These are phyloP conservation scores for Anisodus tanguticus DNA, from an alignment of 257 asterid genomes.

Conservation along the genomic window DNA sequence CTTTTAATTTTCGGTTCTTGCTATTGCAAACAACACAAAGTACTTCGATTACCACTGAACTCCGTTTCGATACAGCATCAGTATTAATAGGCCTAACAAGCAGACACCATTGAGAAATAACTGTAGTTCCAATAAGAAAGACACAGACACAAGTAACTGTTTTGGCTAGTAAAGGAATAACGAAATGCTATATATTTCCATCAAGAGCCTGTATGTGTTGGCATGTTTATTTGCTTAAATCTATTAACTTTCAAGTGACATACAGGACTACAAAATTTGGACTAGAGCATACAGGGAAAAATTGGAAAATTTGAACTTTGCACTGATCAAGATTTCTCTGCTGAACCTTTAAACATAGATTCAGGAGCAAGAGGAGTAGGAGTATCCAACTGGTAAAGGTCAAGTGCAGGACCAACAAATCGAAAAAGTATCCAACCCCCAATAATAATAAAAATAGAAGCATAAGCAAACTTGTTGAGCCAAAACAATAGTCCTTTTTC, in stretches of 20 bases:
- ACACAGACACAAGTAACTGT: neutral
- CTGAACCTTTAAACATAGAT: conserved; percentile 56
- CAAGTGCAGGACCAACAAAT: conserved; percentile 78
- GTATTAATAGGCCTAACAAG: neutral
- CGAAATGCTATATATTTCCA: neutral
- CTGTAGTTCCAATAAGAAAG: neutral
- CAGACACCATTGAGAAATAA: neutral
- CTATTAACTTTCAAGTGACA: neutral
- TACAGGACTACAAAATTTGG: neutral
- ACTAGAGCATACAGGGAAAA: neutral
- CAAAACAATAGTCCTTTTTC: conserved; percentile 78
- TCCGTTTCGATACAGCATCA: neutral
- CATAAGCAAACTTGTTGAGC: conserved; percentile 93
- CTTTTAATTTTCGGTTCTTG: neutral
- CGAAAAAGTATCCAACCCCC: conserved; percentile 91
- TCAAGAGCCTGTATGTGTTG: neutral
- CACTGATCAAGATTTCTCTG: neutral
- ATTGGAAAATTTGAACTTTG: neutral
- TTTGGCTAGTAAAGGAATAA: neutral
- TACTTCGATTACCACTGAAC: neutral
- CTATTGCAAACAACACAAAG: neutral
- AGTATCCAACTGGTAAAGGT: conserved; percentile 80
- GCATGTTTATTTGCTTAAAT: neutral
- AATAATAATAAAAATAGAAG: conserved; percentile 76
- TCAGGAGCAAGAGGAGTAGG: conserved; percentile 69